These are phyloP conservation scores for Silene conica DNA, from an alignment of 148 eudicot genomes.

Conservation along the genomic window DNA sequence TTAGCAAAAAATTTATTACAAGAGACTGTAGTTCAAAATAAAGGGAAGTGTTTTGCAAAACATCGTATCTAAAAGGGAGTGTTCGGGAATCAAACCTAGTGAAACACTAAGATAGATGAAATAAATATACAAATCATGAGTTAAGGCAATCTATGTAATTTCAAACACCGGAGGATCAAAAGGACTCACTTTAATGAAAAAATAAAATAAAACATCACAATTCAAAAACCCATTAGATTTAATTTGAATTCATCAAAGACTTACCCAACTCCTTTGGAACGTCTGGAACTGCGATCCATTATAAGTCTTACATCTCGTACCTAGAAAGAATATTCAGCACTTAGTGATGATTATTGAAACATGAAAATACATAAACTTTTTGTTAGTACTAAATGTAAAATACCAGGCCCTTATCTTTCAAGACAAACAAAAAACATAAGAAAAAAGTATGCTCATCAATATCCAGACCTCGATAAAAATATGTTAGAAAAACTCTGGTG, in stretches of 20 bases:
- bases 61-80: not conserved
- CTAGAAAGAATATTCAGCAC: conserved; percentile 31
- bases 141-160: not conserved
- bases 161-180: not conserved
- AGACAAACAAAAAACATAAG: not conserved
- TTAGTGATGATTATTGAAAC: not conserved
- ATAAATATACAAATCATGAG: not conserved
- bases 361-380: not conserved
- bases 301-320: conserved; percentile 90
- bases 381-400: not conserved
- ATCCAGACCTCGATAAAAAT: not conserved
- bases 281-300: conserved; percentile 82
- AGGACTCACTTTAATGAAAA: not conserved
- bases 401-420: not conserved
- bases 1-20: too few relatives aligned
- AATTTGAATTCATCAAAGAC: conserved; percentile 2
- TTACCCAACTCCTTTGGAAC: conserved; percentile 93
- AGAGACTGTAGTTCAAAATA: not conserved
- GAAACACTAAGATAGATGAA: not conserved
- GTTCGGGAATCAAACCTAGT: not conserved
- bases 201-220: not conserved
- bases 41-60: not conserved
- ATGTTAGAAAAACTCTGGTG: not conserved
- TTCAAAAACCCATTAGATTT: not conserved
- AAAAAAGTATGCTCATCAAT: not conserved